Percentiles rank a stretch among this genome's conserved stretches.
phyloP scores from a whole-genome alignment of 345 rosid species.

The Camelina laxa region DNA sequence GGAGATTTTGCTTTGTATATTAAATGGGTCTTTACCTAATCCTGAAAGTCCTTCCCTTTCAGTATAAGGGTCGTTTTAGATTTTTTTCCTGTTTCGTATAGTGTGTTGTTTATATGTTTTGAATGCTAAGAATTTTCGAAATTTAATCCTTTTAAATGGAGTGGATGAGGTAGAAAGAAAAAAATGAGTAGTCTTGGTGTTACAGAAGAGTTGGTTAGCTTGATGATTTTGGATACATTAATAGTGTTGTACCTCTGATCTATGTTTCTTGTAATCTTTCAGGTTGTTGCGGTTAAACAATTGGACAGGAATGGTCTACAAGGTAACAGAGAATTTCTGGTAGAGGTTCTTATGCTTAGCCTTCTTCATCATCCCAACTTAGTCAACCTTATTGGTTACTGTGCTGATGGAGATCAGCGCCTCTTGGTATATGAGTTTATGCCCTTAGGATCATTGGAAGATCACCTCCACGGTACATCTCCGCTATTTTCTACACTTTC shows the following conservation, averaged over 20 bases:
- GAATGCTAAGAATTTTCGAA: background rate
- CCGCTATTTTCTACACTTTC: background rate
- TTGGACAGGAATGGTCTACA: constrained; percentile 96
- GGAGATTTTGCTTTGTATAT: background rate
- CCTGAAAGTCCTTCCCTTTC: too few species aligned
- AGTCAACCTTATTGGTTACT: constrained; percentile 94
- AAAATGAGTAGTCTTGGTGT: background rate
- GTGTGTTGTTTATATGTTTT: background rate
- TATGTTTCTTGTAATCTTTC: constrained; percentile 14
- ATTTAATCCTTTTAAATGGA: background rate
- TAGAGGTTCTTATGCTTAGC: constrained; percentile 99
- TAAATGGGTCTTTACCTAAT: background rate
- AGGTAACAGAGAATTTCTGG: constrained; percentile 97
- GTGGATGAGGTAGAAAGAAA: background rate
- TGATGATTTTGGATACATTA: background rate
- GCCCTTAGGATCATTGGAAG: constrained; percentile 97
- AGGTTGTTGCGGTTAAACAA: constrained; percentile 98
- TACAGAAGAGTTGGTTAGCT: constrained; percentile 9
- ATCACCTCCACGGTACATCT: constrained; percentile 94
- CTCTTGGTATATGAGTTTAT: constrained; percentile 98
- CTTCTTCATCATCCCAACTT: constrained; percentile 97
- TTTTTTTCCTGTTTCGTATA: too few species aligned
- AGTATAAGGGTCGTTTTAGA: background rate
- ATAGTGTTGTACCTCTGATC: constrained; percentile 7
- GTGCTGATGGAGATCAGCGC: constrained; percentile 99